Conservation (phyloP, 2,329 filamentous ascomycete species). For the Incumbomyces delicatus region DNA sequence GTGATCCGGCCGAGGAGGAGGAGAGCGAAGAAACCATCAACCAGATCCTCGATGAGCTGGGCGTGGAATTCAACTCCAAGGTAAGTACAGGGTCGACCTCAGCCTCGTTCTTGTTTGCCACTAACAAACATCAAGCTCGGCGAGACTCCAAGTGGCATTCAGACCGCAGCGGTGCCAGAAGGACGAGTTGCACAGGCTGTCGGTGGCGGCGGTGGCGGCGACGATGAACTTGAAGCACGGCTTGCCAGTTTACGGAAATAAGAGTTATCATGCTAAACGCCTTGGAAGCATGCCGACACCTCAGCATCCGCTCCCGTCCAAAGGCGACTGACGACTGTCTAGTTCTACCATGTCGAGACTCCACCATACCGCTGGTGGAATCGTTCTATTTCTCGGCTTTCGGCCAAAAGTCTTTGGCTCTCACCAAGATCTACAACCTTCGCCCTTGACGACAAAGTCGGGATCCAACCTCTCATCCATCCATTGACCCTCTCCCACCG, state of each 20-base stretch:
- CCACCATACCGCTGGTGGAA: conserved; percentile 5
- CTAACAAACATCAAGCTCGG: conserved; percentile 55
- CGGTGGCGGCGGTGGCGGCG: conserved; percentile 49
- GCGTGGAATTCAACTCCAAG: conserved; percentile 79
- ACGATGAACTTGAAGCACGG: conserved; percentile 88
- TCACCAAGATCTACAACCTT: conserved; percentile 22
- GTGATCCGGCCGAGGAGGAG: conserved; percentile 70
- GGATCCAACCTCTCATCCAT: conserved; percentile 59
- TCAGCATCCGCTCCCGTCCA: neutral
- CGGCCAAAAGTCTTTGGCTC: conserved; percentile 18
- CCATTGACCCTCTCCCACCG: conserved; percentile 50
- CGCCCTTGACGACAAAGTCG: conserved; percentile 36
- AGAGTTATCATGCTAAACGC: neutral
- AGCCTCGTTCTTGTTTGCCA: no score
- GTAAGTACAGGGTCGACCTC: conserved; percentile 51
- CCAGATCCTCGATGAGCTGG: conserved; percentile 92
- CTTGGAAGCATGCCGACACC: no score
- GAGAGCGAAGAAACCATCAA: conserved; percentile 96
- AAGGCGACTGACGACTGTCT: neutral
- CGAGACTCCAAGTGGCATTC: conserved; percentile 77
- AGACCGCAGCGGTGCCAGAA: conserved; percentile 62
- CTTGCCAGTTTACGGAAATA: conserved; percentile 70
- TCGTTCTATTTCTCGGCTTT: conserved; percentile 12
- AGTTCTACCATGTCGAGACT: conserved; percentile 1
- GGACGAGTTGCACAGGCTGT: conserved; percentile 77